Conservation (phyloP, 495 filamentous ascomycete genomes). For the Aspergillus diversus region DNA sequence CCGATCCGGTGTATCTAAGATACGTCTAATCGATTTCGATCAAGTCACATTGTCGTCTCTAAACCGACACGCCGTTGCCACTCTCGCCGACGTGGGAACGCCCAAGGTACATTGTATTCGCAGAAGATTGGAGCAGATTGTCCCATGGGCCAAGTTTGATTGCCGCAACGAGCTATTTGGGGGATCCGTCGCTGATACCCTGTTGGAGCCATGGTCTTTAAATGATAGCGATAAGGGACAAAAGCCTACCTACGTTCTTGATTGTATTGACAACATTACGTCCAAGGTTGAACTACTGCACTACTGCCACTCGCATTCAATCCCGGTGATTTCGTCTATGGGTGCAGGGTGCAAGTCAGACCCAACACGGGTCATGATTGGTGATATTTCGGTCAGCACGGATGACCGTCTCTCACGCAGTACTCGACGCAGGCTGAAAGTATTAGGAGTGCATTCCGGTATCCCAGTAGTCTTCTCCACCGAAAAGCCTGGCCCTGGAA, state of each 20-base stretch:
- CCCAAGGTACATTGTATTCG: slow-evolving; percentile 87
- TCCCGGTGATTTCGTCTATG: slow-evolving; percentile 93
- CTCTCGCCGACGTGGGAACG: slow-evolving; percentile 91
- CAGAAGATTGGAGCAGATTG: slow-evolving; percentile 76
- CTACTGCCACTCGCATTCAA: slow-evolving; percentile 75
- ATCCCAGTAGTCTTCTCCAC: slow-evolving; percentile 93
- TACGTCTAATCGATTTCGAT: slow-evolving; percentile 96
- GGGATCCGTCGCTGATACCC: slow-evolving; percentile 59
- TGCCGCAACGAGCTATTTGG: slow-evolving; percentile 83
- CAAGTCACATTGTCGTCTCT: slow-evolving; percentile 93
- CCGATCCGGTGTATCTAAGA: slow-evolving; percentile 81
- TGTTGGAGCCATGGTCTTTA: slow-evolving; percentile 64
- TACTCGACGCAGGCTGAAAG: slow-evolving; percentile 77
- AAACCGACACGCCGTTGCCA: slow-evolving; percentile 94
- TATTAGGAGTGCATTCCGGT: slow-evolving; percentile 78
- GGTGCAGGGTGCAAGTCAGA: slow-evolving; percentile 97
- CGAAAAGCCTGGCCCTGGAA: slow-evolving; percentile 88
- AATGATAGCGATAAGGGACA: slow-evolving; percentile 56
- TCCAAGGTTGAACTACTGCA: slow-evolving; percentile 91
- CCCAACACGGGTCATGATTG: slow-evolving; percentile 87
- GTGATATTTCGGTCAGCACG: slow-evolving; percentile 85
- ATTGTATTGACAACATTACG: slow-evolving; percentile 98
- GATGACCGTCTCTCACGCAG: slow-evolving; percentile 89
- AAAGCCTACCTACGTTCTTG: slow-evolving; percentile 83
- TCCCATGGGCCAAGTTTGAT: slow-evolving; percentile 92